Evolutionary conservation across 208 protist species (phyloP).

Genomic region (Crithidia thermophila): DNA sequence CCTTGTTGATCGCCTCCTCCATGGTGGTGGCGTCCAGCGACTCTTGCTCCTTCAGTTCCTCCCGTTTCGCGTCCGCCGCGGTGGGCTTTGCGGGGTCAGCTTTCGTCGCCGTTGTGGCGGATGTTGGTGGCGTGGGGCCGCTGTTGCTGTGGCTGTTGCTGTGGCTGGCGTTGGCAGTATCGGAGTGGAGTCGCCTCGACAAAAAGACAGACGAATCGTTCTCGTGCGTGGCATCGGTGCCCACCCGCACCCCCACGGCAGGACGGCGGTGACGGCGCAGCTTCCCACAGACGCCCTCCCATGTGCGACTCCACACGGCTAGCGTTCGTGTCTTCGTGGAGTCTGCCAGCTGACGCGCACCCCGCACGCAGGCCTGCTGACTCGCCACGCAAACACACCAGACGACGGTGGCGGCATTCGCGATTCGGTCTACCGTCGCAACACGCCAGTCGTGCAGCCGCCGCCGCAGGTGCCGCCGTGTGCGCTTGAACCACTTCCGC

Average conservation of each 20-base stretch:
- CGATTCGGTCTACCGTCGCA: not conserved
- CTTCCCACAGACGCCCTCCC: not conserved
- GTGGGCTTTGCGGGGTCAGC: not conserved
- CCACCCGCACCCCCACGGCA: no score
- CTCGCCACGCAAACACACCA: not conserved
- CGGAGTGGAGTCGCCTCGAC: no score
- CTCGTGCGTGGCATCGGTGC: no score
- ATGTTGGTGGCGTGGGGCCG: no score
- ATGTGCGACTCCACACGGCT: no score
- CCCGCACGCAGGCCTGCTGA: not conserved
- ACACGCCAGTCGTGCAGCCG: not conserved
- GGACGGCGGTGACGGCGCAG: not conserved
- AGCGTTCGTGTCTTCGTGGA: not conserved
- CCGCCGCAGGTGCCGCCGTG: constrained; percentile 21
- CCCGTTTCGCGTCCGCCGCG: not conserved
- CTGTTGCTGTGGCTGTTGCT: no score
- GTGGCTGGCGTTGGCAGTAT: no score
- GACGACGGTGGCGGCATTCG: not conserved
- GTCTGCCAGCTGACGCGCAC: not conserved
- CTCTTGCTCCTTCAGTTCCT: not conserved
- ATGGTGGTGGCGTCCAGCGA: constrained; percentile 10
- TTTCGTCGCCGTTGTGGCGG: not conserved
- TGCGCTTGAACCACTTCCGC: constrained; percentile 12
- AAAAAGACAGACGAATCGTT: no score
- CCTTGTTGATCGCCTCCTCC: constrained; percentile 31